Evolutionary conservation across 2,329 filamentous ascomycete species (phyloP), one percentile per base, ranked within the genome.

Genomic region (Elsinoe arachidis): DNA sequence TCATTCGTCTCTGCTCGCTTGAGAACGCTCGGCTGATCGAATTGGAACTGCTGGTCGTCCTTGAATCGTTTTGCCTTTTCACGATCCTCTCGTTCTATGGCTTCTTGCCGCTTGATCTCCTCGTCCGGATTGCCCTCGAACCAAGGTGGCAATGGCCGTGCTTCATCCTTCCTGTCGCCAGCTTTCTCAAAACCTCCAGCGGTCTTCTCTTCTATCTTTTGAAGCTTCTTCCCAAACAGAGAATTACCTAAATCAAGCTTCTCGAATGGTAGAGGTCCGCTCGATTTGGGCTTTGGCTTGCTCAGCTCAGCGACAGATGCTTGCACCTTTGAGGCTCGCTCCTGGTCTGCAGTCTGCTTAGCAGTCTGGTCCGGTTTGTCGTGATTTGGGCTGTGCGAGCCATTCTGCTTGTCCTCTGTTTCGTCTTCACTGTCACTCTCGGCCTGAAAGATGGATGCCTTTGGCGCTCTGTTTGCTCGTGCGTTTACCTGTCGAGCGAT

Each of bases 201-300:
- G 59, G 75, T 70, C 5, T 81, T 78, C 55, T 80, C 75, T 58
- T 80, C 73, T 55, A 74, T 73, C 62, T 71, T 77, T 65, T 75
- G 75, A 74, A 73, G 78, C 63, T 75, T 80, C 69, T 73, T 78
- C 26, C 73, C 76, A 12, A 74, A 69, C 10, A 75, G 70, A 35
- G 81, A 85, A 54, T 81, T 84, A 44, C 87, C 83, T 1, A 96
- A 78, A 66, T 90, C 79, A 5, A 86, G 73, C 53, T 80, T 92
- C 64, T 96, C 90, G 66, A 99, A 99, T 0, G 93, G 93, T 4
- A 99, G 72, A 0, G 91, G 90, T 0, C 92, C 92, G 62, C 82
- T 82, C 66, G 95, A 87, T 47, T 66, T 47, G 5, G 59, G 12
- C 44, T 59, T 58, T 15, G 47, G 14, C 11, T 47, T 51, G 2